phyloP scores from a whole-genome alignment of 108 stramenopile species.

The Mediolabrus comicus region DNA sequence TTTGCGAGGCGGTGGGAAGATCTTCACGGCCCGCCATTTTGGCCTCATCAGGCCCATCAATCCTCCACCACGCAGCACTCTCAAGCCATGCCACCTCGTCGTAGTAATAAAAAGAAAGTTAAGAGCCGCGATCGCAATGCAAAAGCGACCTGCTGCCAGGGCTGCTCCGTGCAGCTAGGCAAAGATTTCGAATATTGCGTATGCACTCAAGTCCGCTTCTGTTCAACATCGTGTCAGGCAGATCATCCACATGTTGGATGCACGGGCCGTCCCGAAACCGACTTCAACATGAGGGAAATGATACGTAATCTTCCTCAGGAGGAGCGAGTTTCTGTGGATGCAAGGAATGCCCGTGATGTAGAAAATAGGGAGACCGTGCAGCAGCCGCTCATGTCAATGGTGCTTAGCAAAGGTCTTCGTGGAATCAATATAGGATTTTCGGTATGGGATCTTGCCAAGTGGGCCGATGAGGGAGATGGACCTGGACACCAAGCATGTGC shows the following conservation, averaged over 20 bases:
- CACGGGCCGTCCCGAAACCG: not conserved
- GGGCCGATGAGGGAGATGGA: not conserved
- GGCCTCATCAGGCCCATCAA: not conserved
- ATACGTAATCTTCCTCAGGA: not conserved
- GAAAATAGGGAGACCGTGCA: not conserved
- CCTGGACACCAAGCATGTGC: conserved; percentile 1
- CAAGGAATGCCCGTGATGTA: not conserved
- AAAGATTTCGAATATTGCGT: not conserved
- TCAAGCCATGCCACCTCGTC: not conserved
- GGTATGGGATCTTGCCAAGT: not conserved
- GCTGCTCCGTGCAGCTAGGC: not conserved
- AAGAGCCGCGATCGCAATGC: not conserved
- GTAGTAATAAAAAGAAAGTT: not conserved
- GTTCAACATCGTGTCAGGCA: not conserved
- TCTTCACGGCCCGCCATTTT: not conserved
- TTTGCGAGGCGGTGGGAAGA: too few relatives aligned
- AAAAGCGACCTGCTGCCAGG: not conserved
- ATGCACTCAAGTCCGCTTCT: not conserved
- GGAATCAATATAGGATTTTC: not conserved
- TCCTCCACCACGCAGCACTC: not conserved
- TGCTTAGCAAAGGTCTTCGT: not conserved
- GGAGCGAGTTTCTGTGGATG: not conserved
- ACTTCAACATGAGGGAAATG: not conserved
- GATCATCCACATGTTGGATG: not conserved
- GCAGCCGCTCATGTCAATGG: not conserved